Conservation (phyloP, 2,329 filamentous ascomycete genomes). For the Byssoonygena ceratinophila region DNA sequence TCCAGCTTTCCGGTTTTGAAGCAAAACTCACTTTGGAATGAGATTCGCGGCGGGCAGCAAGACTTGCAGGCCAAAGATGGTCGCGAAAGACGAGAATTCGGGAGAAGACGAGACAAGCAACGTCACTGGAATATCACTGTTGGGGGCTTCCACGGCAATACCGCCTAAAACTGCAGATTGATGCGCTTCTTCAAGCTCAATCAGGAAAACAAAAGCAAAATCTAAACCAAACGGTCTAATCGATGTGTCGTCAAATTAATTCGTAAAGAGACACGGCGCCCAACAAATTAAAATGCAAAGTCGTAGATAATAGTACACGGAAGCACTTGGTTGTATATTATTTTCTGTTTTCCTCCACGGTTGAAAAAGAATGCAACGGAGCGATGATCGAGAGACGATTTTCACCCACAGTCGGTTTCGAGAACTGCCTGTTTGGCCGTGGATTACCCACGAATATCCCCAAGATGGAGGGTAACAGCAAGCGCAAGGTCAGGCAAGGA, state of each 20-base stretch:
- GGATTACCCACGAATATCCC: not conserved
- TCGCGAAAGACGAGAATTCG: not conserved
- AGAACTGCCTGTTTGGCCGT: not conserved
- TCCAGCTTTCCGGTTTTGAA: slow-evolving; percentile 81
- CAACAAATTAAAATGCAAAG: slow-evolving; percentile 2
- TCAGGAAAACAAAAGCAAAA: not conserved
- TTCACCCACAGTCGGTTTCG: not conserved
- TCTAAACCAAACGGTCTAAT: slow-evolving; percentile 6
- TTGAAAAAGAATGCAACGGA: no score
- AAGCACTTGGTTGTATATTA: not conserved
- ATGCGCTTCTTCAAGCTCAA: not conserved
- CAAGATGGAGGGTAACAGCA: not conserved
- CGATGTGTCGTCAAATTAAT: not conserved
- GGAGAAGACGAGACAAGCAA: not conserved
- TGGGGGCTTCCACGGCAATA: not conserved
- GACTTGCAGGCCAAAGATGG: not conserved
- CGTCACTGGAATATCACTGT: not conserved
- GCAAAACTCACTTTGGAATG: slow-evolving; percentile 14
- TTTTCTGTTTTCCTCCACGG: not conserved
- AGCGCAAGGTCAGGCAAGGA: no score
- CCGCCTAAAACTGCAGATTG: not conserved
- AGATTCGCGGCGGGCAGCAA: not conserved
- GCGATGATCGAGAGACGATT: not conserved
- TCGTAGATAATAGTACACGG: slow-evolving; percentile 7
- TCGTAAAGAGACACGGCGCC: not conserved